Evolutionary conservation across 2,329 filamentous ascomycete genomes (phyloP), one percentile per base, ranked within the genome.

Genomic region (Colletotrichum sp.): DNA sequence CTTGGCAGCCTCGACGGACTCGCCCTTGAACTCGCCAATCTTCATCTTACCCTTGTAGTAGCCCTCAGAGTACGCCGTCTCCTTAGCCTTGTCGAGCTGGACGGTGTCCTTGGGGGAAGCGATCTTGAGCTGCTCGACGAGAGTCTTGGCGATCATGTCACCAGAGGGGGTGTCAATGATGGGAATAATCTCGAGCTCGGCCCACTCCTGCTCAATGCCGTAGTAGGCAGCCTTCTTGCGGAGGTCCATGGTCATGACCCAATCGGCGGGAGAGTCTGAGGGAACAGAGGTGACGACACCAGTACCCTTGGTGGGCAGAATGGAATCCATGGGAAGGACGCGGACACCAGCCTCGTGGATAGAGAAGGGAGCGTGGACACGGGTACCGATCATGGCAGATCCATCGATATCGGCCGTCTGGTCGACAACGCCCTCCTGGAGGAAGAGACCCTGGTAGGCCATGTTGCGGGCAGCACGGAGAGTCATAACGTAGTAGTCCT

Each of bases 221-320:
- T 99, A 98, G 88, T 95, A 99, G 9, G 98, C 96, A 1, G 96
- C 92, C 89, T 99, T 99, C 90, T 99, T 99, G 52, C 92, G 92
- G 75, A 99, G 90, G 78, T 99, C 97, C 61, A 92, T 90, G 57
- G 96, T 90, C 34, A 96, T 99, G 60, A 96, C 96, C 84, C 94
- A 99, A 83, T 99, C 97, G 82, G 99, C 97, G 2, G 97, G 95
- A 73, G 95, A 98, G 87, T 99, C 97, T 3, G 96, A 98, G 24
- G 97, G 97, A 16, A 99, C 97, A 55, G 92, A 99, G 2, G 96
- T 98, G 65, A 99, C 97, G 52, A 99, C 96, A 83, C 96, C 97
- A 26, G 97, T 99, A 82, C 97, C 97, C 89, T 99, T 99, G 18
- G 94, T 94, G 18, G 95, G 93, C 80, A 97, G 93, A 63, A 99